Evolutionary conservation across 192 early-diverging fungal genomes (phyloP).

Genomic region (Backusella australiensis): DNA sequence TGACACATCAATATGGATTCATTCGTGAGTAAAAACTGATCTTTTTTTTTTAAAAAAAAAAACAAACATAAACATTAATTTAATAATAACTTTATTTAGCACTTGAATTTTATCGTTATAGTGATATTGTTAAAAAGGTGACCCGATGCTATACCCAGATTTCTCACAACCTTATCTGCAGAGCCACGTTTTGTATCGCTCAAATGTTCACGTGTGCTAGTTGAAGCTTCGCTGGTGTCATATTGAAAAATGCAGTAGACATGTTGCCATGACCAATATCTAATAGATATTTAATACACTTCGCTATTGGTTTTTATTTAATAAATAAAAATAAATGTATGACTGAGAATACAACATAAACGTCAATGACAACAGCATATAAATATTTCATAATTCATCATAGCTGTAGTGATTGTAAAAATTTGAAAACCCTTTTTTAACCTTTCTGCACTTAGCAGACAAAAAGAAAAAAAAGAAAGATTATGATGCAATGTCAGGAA

Average conservation of each 20-base stretch:
- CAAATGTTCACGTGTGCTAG: background rate
- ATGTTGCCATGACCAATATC: background rate
- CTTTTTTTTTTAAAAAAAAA: background rate
- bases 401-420: background rate
- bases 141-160: background rate
- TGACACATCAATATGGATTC: background rate
- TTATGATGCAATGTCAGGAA: background rate
- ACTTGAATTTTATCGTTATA: background rate
- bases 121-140: background rate
- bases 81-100: background rate
- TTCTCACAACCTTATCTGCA: background rate
- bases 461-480: background rate
- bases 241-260: background rate
- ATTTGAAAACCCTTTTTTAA: background rate
- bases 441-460: background rate
- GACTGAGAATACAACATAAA: background rate
- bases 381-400: background rate
- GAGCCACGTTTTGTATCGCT: background rate
- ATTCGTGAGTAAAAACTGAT: background rate
- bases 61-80: background rate
- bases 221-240: background rate
- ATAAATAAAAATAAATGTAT: background rate
- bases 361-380: background rate
- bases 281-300: background rate
- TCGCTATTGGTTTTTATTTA: background rate